These are phyloP conservation scores for Nemania diffusa DNA, from an alignment of 2,329 filamentous ascomycete genomes.

Conservation along the genomic window DNA sequence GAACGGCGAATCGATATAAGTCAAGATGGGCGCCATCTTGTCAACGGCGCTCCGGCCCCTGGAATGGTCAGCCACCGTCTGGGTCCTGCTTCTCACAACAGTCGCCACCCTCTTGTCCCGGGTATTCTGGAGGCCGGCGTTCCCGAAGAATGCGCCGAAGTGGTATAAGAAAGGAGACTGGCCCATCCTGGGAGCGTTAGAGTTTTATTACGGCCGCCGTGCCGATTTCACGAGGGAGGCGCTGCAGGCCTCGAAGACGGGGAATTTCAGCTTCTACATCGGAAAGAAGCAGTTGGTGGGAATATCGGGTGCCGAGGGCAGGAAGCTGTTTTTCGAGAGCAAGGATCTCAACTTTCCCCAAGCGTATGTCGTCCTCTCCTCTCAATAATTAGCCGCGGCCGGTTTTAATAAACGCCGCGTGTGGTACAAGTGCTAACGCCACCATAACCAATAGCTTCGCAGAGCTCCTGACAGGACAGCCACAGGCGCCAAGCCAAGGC, in stretches of 20 bases:
- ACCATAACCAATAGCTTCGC: slow-evolving; percentile 35
- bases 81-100: slow-evolving; percentile 39
- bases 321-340: slow-evolving; percentile 59
- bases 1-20: neutral
- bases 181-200: slow-evolving; percentile 55
- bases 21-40: slow-evolving; percentile 24
- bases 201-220: slow-evolving; percentile 56
- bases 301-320: slow-evolving; percentile 55
- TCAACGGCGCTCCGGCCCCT: slow-evolving; percentile 22
- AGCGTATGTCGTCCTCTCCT: slow-evolving; percentile 49
- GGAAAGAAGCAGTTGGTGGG: slow-evolving; percentile 59
- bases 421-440: slow-evolving; percentile 16
- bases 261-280: slow-evolving; percentile 62
- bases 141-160: slow-evolving; percentile 44
- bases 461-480: slow-evolving; percentile 42
- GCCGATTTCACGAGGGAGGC: slow-evolving; percentile 55
- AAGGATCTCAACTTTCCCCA: slow-evolving; percentile 56
- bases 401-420: too few species aligned
- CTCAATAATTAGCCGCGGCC: neutral
- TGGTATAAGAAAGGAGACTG: slow-evolving; percentile 43
- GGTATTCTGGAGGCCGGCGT: slow-evolving; percentile 40
- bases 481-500: slow-evolving; percentile 19
- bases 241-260: slow-evolving; percentile 49
- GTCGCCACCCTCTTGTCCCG: slow-evolving; percentile 34
- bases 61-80: slow-evolving; percentile 40